Evolutionary conservation across 768 basidiomycete species (phyloP), one percentile per base, ranked within the genome.

Genomic region (Xerocomus potaroensis): DNA sequence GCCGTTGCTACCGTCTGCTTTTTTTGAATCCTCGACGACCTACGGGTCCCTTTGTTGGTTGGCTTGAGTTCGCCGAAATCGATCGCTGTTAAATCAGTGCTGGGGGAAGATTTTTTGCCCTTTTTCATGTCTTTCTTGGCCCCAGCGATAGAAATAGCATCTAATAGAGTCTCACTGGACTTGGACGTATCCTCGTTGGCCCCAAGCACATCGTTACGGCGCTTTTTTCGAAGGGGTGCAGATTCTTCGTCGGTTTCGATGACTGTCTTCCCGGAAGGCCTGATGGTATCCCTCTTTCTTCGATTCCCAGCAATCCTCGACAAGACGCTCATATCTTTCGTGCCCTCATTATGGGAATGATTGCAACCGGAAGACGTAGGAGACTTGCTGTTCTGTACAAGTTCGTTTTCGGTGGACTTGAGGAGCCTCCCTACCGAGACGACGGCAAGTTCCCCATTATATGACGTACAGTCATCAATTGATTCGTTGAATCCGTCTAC

Each of bases 91-190:
- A 41, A 39, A 43, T 31, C 43, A 15, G 46, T 45, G 4, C 31
- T 33, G 16, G 69, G 62, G 23, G 72, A 68, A 6, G 70, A 63
- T 21, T 55, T 53, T 29, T 66, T 65, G 15, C 55, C 62, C 52
- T 67, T 69, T 51, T 63, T 68, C 3, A 59, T 59, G 48, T 63
- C 65, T 49, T 62, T 69, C 45, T 65, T 72, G 4, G 55, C 50
- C 23, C 49, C 45, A 21, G 48, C 41, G 16, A 23, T 39, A 7
- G 54, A 43, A 10, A 48, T 35, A 19, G 47, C 21, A 18, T 32
- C 50, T 16, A 21, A 29, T 4, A 21, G 26, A n/a, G 26, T 42
- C 33, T 46, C 38, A 12, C 42, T 41, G 26, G 19, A 26, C 15
- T 42, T 34, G 39, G 37, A n/a, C 11, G 32, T 46, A 27, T 51